Evolutionary conservation across 2,329 filamentous ascomycete genomes (phyloP).

Genomic region (Colletotrichum navitas): DNA sequence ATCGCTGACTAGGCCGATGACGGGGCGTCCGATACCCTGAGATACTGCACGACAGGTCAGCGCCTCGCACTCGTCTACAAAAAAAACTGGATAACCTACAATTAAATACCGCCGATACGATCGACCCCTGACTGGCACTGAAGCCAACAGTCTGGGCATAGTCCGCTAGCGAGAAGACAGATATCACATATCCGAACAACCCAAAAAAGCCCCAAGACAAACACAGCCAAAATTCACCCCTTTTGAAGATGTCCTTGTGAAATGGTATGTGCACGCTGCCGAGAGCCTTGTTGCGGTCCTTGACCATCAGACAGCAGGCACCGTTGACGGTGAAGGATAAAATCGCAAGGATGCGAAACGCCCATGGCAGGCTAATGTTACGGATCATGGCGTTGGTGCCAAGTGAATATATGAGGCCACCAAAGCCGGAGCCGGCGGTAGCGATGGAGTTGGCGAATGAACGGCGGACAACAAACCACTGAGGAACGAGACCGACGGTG

Average conservation of each 20-base stretch:
- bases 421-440: constrained; percentile 78
- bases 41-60: constrained; percentile 54
- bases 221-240: constrained; percentile 73
- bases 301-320: constrained; percentile 72
- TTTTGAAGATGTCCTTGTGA: constrained; percentile 71
- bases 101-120: constrained; percentile 81
- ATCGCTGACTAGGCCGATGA: constrained; percentile 81
- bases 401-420: constrained; percentile 78
- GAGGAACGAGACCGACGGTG: constrained; percentile 74
- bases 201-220: constrained; percentile 77
- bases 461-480: constrained; percentile 79
- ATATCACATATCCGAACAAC: constrained; percentile 79
- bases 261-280: constrained; percentile 77
- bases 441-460: constrained; percentile 78
- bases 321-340: constrained; percentile 74
- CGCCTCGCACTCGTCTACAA: neutral
- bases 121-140: constrained; percentile 73
- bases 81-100: constrained; percentile 56
- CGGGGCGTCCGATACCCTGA: constrained; percentile 76
- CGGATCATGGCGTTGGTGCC: constrained; percentile 77
- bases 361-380: constrained; percentile 73
- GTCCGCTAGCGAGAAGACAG: constrained; percentile 82
- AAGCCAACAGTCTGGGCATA: constrained; percentile 79
- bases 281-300: constrained; percentile 79
- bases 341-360: constrained; percentile 75